Evolutionary conservation across 768 basidiomycete genomes (phyloP).

Genomic region (Phanerochaete sordida): DNA sequence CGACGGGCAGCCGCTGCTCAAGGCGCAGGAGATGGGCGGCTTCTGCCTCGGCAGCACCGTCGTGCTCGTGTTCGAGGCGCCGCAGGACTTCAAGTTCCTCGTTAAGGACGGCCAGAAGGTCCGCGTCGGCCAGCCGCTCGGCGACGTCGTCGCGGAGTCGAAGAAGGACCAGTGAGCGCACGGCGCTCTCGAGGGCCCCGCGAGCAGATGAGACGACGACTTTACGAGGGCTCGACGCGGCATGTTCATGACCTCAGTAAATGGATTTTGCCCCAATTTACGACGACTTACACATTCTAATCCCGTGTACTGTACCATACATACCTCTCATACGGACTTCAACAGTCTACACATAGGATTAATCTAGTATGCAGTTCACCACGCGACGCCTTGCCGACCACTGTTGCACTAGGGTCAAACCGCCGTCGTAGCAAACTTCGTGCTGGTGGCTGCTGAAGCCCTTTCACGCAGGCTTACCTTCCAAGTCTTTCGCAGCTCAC

Average conservation of each 20-base stretch:
- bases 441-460: too few relatives aligned
- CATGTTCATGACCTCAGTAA: not conserved
- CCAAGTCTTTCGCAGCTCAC: too few relatives aligned
- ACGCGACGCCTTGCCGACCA: too few relatives aligned
- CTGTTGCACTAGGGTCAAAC: too few relatives aligned
- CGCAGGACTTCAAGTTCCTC: constrained; percentile 72
- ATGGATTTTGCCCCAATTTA: not conserved
- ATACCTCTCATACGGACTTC: not conserved
- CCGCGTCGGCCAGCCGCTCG: constrained; percentile 80
- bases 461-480: too few relatives aligned
- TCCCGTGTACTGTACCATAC: not conserved
- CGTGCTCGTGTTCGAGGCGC: constrained; percentile 96
- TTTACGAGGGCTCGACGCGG: too few relatives aligned
- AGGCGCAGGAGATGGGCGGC: constrained; percentile 96
- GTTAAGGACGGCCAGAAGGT: constrained; percentile 80
- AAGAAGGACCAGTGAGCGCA: constrained; percentile 11
- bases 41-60: constrained; percentile 95
- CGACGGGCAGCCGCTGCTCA: constrained; percentile 79
- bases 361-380: not conserved
- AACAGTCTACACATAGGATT: not conserved
- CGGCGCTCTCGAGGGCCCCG: too few relatives aligned
- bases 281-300: not conserved
- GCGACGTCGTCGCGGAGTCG: constrained; percentile 37
- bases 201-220: too few relatives aligned
- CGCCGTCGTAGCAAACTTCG: too few relatives aligned